These are phyloP conservation scores for Hansfordia pulvinata DNA, from an alignment of 2,329 filamentous ascomycete species.

Conservation along the genomic window DNA sequence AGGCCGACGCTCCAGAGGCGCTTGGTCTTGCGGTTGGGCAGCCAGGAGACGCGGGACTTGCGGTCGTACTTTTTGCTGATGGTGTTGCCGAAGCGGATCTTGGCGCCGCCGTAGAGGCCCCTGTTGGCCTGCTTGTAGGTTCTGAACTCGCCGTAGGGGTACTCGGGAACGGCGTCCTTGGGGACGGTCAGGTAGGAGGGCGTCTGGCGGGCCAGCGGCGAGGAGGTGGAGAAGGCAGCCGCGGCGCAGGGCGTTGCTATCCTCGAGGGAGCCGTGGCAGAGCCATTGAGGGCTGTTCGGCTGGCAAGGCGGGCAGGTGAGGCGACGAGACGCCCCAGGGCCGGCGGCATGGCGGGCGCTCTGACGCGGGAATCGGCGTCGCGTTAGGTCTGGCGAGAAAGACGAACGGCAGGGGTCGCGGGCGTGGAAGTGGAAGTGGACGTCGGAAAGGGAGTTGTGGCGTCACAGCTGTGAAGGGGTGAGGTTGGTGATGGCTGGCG, in stretches of 20 bases:
- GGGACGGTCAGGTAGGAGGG: slow-evolving; percentile 25
- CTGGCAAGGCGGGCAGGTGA: slow-evolving; percentile 1
- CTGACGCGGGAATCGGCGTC: too few relatives aligned
- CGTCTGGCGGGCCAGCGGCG: slow-evolving; percentile 9
- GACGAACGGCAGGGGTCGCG: too few relatives aligned
- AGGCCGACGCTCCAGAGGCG: slow-evolving; percentile 52
- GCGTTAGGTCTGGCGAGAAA: too few relatives aligned
- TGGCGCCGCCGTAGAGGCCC: slow-evolving; percentile 56
- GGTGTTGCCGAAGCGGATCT: slow-evolving; percentile 69
- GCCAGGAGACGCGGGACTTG: slow-evolving; percentile 62
- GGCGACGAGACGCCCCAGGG: too few relatives aligned
- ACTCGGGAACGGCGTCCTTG: slow-evolving; percentile 35
- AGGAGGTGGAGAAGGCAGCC: slow-evolving; percentile 11
- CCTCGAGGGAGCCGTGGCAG: too few relatives aligned
- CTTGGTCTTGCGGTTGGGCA: slow-evolving; percentile 60
- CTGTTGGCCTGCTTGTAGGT: slow-evolving; percentile 72
- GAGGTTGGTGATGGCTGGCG: too few relatives aligned
- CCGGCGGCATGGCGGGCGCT: too few relatives aligned
- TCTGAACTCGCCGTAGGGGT: slow-evolving; percentile 57
- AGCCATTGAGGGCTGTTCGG: too few relatives aligned
- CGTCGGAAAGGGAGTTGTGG: too few relatives aligned
- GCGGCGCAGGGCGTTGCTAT: too few relatives aligned
- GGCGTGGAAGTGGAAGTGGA: too few relatives aligned
- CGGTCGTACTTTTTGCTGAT: slow-evolving; percentile 53
- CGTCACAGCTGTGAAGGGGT: too few relatives aligned